Conservation (phyloP, 2,329 filamentous ascomycete genomes). For the Stenocarpella maydis region DNA sequence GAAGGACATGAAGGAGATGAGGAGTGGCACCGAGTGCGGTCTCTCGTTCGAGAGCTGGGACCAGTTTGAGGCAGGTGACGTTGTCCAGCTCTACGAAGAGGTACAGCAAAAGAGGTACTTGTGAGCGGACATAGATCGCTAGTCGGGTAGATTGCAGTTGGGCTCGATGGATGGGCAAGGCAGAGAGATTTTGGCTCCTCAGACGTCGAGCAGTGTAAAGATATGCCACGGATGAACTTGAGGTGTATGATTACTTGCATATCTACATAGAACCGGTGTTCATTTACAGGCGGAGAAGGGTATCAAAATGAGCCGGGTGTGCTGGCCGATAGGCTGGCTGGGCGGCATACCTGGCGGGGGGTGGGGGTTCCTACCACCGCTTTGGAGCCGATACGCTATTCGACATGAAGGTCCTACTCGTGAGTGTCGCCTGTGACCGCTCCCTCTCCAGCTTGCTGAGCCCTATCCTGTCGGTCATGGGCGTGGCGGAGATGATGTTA, state of each 20-base stretch:
- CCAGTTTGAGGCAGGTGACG: slow-evolving; percentile 81
- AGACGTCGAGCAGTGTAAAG: neutral
- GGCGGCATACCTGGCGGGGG: too few relatives aligned
- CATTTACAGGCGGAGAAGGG: neutral
- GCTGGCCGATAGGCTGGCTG: neutral
- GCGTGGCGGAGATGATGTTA: slow-evolving; percentile 89
- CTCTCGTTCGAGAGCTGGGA: slow-evolving; percentile 84
- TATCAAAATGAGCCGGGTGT: neutral
- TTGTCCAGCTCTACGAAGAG: slow-evolving; percentile 88
- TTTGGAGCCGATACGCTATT: slow-evolving; percentile 57
- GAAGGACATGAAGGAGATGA: slow-evolving; percentile 89
- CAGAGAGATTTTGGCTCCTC: neutral
- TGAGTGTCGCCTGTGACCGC: slow-evolving; percentile 55
- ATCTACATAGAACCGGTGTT: neutral
- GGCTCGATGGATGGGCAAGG: too few relatives aligned
- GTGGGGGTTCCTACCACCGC: slow-evolving; percentile 53
- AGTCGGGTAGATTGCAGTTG: neutral
- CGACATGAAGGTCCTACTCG: slow-evolving; percentile 61
- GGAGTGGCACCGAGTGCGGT: slow-evolving; percentile 93
- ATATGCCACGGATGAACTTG: neutral
- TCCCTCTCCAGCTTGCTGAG: slow-evolving; percentile 65
- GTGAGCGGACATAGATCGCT: slow-evolving; percentile 44
- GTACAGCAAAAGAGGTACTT: slow-evolving; percentile 72
- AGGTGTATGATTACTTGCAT: too few relatives aligned
- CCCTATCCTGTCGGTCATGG: slow-evolving; percentile 86